Evolutionary conservation across 148 eudicot genomes (phyloP).

Genomic region (Bassia scoparia): DNA sequence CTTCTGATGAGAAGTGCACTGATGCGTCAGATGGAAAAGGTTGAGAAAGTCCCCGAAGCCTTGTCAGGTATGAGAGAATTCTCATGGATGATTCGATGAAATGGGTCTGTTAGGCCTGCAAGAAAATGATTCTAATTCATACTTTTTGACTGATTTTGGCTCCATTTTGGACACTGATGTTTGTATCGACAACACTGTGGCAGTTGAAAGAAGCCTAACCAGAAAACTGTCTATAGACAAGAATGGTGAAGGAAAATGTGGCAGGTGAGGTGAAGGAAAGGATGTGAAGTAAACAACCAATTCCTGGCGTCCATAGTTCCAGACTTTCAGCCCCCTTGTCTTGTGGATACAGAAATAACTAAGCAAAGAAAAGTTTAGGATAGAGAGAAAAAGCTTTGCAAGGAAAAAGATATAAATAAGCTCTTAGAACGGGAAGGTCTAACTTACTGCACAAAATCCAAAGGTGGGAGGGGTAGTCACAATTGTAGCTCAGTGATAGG

Average conservation of each 20-base stretch:
- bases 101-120: conserved; percentile 18
- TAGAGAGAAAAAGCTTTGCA: conserved; percentile 17
- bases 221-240: conserved; percentile 21
- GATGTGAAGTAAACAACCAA: conserved; percentile 32
- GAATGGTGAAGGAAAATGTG: conserved; percentile 18
- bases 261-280: conserved; percentile 31
- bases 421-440: conserved; percentile 17
- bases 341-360: conserved; percentile 9
- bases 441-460: conserved; percentile 10
- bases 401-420: conserved; percentile 20
- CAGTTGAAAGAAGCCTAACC: conserved; percentile 21
- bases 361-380: neutral
- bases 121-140: conserved; percentile 23
- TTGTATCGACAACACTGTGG: neutral
- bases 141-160: conserved; percentile 29
- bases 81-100: conserved; percentile 37
- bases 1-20: conserved; percentile 4
- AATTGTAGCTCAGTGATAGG: conserved; percentile 7
- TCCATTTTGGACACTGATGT: conserved; percentile 26
- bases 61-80: conserved; percentile 30
- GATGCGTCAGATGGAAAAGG: conserved; percentile 20
- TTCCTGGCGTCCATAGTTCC: conserved; percentile 15
- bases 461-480: conserved; percentile 16
- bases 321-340: conserved; percentile 17
- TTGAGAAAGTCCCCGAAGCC: conserved; percentile 25